Evolutionary conservation across 257 asterid species (phyloP), one percentile per base, ranked within the genome.

Genomic region (Nicotiana sylvestris): DNA sequence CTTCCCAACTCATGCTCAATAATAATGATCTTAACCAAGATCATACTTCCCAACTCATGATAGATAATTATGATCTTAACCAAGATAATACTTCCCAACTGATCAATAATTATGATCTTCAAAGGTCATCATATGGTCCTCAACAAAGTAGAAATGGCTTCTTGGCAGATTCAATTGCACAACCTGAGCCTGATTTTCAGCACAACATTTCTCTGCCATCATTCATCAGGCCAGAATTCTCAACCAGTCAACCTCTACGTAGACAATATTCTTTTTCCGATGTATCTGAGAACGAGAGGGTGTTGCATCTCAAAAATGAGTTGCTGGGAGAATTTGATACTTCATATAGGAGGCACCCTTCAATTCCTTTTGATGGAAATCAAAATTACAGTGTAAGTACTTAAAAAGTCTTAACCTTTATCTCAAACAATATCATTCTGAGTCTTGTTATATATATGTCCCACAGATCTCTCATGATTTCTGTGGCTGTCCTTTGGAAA

Each of bases 351-450:
- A 49, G 43, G 16, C 80, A 49, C 4, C 87, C 89, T 39, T 72
- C 83, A 2, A 74, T 77, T 58, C 84, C 91, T 49, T 86, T 82
- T 15, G 70, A 85, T 79, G 77, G 82, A 81, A 70, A 84, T 87
- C 91, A 85, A 12, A 89, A 91, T 83, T 83, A 82, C 67, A 79
- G 83, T 33, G 97, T 93, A 86, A 90, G 95, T 76, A 74, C 79
- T 68, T 35, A 2, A 16, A 68, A 37, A 18, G 17, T 37, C 55
- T 68, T 37, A 2, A 9, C 0, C 57, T 69, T 39, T 49, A 13
- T 76, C 64, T 76, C 64, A 29, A 16, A 67, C 27, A 67, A 51
- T 51, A 49, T 27, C 37, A 15, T 49, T 51, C 27, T 76, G 46
- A 27, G 46, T 51, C 64, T 15, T 51, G 17, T 51, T 76, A 27